A percentile compares a stretch with the other conserved stretches of the same genome.
Conservation (phyloP, 768 basidiomycete species). For the Pisolithus microcarpus region DNA sequence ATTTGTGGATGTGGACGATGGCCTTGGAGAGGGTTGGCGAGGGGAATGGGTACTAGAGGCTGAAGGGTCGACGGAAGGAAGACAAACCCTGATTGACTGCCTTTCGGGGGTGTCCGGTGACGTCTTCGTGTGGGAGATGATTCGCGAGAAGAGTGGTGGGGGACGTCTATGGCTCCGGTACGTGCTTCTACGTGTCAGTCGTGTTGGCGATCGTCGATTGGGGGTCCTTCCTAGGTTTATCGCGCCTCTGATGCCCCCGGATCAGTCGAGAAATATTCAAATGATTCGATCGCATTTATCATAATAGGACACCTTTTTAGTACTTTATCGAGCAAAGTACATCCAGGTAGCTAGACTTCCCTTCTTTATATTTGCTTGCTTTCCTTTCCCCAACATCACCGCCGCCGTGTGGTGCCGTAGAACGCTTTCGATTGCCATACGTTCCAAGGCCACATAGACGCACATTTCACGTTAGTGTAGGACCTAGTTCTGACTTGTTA, state of each 20-base stretch:
- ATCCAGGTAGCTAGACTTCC: too few species aligned
- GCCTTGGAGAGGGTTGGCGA: conserved; percentile 60
- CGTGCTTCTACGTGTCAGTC: conserved; percentile 10
- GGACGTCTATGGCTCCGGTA: conserved; percentile 63
- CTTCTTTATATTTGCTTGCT: neutral
- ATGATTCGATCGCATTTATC: conserved; percentile 17
- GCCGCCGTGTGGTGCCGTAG: neutral
- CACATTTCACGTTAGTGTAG: too few species aligned
- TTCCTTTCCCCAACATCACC: neutral
- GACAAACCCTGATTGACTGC: conserved; percentile 49
- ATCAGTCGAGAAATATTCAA: conserved; percentile 16
- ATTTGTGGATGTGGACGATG: conserved; percentile 30
- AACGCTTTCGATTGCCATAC: too few species aligned
- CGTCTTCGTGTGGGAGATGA: conserved; percentile 44
- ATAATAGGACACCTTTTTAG: conserved; percentile 2
- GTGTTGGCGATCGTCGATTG: neutral
- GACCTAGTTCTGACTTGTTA: too few species aligned
- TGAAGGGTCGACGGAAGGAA: conserved; percentile 66
- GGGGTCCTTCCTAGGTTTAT: conserved; percentile 12
- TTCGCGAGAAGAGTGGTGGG: conserved; percentile 53
- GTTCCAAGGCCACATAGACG: too few species aligned
- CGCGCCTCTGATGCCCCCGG: conserved; percentile 13
- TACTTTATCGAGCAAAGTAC: neutral
- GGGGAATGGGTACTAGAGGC: conserved; percentile 79
- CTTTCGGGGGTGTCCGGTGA: conserved; percentile 32